Conservation (phyloP, 2,329 filamentous ascomycete species). For the Aspergillus fructus region DNA sequence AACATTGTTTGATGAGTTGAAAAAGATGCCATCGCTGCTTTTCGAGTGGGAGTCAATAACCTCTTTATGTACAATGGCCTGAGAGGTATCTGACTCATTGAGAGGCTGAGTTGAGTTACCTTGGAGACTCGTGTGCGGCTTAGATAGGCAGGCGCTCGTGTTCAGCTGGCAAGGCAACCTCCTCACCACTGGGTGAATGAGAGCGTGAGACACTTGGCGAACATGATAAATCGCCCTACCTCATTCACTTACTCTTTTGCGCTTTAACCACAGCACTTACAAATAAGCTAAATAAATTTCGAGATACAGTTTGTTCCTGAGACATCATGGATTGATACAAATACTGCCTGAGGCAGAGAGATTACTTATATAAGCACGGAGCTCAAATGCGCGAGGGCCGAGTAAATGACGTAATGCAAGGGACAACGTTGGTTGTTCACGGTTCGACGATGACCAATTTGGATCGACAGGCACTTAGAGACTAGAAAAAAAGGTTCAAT, state of each 20-base stretch:
- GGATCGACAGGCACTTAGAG: not conserved
- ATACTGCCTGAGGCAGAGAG: too few relatives aligned
- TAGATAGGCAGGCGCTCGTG: not conserved
- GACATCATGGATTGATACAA: too few relatives aligned
- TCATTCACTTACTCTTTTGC: too few relatives aligned
- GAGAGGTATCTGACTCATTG: not conserved
- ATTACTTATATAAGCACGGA: not conserved
- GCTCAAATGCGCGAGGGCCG: not conserved
- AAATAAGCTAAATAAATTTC: not conserved
- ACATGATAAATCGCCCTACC: too few relatives aligned
- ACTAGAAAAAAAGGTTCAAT: not conserved
- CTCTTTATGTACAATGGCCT: not conserved
- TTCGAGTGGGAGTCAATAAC: not conserved
- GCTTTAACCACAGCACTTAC: too few relatives aligned
- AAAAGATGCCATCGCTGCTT: too few relatives aligned
- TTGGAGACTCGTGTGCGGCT: not conserved
- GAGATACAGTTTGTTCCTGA: not conserved
- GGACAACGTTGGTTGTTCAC: not conserved
- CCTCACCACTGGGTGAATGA: too few relatives aligned
- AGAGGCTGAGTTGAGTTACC: not conserved
- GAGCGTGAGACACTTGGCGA: too few relatives aligned
- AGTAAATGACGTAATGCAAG: not conserved
- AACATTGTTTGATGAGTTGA: not conserved
- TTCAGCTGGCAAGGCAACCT: not conserved
- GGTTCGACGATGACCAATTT: not conserved